Evolutionary conservation across 345 rosid genomes (phyloP), one percentile per base, ranked within the genome.

Genomic region (Brassica carinata): DNA sequence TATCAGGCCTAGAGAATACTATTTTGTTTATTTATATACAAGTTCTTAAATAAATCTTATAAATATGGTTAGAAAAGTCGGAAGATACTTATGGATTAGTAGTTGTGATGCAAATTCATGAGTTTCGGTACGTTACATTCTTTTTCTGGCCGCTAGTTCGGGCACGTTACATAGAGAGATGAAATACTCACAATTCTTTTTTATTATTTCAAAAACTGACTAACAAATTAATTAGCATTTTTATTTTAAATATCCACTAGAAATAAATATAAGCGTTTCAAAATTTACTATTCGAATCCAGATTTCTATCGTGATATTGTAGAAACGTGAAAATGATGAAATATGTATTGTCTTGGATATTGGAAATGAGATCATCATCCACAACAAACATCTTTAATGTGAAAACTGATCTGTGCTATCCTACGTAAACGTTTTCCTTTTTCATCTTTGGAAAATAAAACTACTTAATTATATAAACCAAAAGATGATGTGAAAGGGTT

Each of bases 311-410:
- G 8, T 26, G 33, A 61, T 61, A 45, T 19, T 43, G 8, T 43
- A 30, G 2, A 57, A 51, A 38, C 13, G 31, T 58, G 3, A 29
- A n/a, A 45, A 7, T 2, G 8, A 77, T 29, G 18, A 62, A 58
- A 57, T 18, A 48, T 23, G 13, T 45, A 58, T 19, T 15, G 43
- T 78, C 5, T 64, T 65, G 55, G 77, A 36, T 65, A 65, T 17
- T 73, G 78, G 64, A 19, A 74, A 79, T 79, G 79, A 73, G 68
- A 73, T 79, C 78, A 79, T 8, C 64, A 79, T 13, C 64, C 78
- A 73, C 74, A 79, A 48, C 57, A 73, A 79, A 67, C 75, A 61
- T 33, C 82, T 79, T 73, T 79, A 59, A 45, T 61, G 82, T 74
- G 64, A 74, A 23, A 40, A 62, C 23, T 73, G 59, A 73, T 72